Percentiles rank a stretch among this genome's conserved stretches.
These are phyloP conservation scores for Kurtzmaniella quercitrusa DNA, from an alignment of 1,139 yeast species.

Conservation along the genomic window DNA sequence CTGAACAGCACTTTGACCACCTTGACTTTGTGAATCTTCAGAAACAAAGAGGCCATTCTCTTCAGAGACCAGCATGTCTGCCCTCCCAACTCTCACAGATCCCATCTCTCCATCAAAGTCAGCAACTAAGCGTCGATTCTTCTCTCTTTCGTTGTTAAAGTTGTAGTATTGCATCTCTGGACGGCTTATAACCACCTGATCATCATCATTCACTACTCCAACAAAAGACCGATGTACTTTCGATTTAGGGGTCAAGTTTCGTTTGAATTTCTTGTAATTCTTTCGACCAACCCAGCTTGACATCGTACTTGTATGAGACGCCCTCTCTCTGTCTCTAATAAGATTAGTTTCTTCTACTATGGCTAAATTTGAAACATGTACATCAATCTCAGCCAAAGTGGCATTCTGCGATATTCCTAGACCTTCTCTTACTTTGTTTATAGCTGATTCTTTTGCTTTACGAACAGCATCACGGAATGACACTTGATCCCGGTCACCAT, in stretches of 20 bases:
- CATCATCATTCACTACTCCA: slow-evolving; percentile 16
- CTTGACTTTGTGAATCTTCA: slow-evolving; percentile 14
- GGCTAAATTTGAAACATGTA: slow-evolving; percentile 21
- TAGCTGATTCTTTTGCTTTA: slow-evolving; percentile 26
- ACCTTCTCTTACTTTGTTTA: slow-evolving; percentile 21
- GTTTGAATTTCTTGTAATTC: slow-evolving; percentile 36
- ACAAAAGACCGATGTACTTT: slow-evolving; percentile 23
- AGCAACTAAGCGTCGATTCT: slow-evolving; percentile 7
- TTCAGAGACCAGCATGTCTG: slow-evolving; percentile 8
- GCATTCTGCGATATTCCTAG: slow-evolving; percentile 19
- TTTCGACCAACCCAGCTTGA: slow-evolving; percentile 20
- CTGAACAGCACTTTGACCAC: slow-evolving; percentile 6
- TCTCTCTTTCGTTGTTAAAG: slow-evolving; percentile 7
- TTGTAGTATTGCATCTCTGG: neutral
- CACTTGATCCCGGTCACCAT: slow-evolving; percentile 1
- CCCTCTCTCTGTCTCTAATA: slow-evolving; percentile 9
- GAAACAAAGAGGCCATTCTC: slow-evolving; percentile 16
- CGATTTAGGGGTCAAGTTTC: slow-evolving; percentile 19
- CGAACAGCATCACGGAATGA: slow-evolving; percentile 25
- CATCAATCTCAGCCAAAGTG: slow-evolving; percentile 11
- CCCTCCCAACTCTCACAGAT: slow-evolving; percentile 15
- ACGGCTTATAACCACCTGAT: neutral
- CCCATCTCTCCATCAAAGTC: slow-evolving; percentile 27
- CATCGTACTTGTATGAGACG: neutral
- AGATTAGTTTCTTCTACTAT: slow-evolving; percentile 34